Evolutionary conservation across 176 grass and related monocot genomes (phyloP), one percentile per base, ranked within the genome.

Genomic region (Cocos nucifera): DNA sequence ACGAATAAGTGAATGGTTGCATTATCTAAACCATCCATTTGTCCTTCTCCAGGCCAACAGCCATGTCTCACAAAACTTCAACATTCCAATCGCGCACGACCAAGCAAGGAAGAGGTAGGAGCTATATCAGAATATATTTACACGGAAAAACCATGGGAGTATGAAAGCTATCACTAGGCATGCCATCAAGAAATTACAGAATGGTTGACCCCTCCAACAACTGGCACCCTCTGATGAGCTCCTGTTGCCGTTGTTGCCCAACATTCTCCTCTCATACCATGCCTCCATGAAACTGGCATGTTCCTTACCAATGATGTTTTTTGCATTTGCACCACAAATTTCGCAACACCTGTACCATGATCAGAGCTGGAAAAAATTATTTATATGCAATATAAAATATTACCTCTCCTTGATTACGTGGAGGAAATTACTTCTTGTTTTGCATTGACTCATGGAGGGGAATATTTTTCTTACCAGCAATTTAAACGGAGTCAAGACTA

Each of bases 281-380:
- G 23, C 22, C 12, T 30, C 15, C 25, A 66, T 66, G 49, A 66
- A 66, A 28, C 18, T 28, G 23, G 23, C 2, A 39, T 56, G 4
- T 19, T 53, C 50, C 22, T 66, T 17, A 8, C 64, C 64, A 29
- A 26, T 54, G 17, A 66, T 54, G 16, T 66, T 66, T 19, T 54
- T 54, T 15, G 50, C 64, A 20, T 29, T 32, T 29, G 23, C 64
- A 19, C 64, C 50, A 30, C 64, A 66, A 19, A 66, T 66, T 66
- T 66, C 64, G 6, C 64, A 66, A 19, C 27, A 54, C 23, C 64
- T 66, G 50, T 17, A 57, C 9, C 48, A 25, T 1, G 9, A 44
- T 44, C 35, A 44, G 6, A 44, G 35, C 35, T 44, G 35, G 35
- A 44, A 44, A 44, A 9, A 44, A 44, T 44, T 44, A 44, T 44